Evolutionary conservation across 257 asterid genomes (phyloP).

Genomic region (Lantana camara): DNA sequence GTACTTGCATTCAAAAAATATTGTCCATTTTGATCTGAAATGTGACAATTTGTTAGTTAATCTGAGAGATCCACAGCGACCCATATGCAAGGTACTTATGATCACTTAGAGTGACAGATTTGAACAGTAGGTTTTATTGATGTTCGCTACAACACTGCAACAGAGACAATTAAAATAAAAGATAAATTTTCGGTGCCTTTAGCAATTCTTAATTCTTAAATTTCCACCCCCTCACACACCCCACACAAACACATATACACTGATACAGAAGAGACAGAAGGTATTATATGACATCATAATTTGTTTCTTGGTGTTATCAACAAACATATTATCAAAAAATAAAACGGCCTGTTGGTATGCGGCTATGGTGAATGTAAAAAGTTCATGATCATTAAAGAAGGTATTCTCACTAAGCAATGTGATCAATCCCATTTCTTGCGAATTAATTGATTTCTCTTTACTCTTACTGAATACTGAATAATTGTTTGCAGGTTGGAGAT

Average conservation of each 20-base stretch:
- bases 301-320: not conserved
- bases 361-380: not conserved
- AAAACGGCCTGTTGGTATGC: not conserved
- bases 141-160: not conserved
- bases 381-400: not conserved
- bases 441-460: conserved; percentile 9
- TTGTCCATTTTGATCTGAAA: conserved; percentile 83
- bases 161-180: not conserved
- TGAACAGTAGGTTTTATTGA: conserved; percentile 19
- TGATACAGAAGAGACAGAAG: not conserved
- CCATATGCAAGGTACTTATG: conserved; percentile 70
- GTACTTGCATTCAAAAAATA: conserved; percentile 70
- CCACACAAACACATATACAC: not conserved
- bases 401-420: not conserved
- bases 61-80: conserved; percentile 67
- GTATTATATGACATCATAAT: not conserved
- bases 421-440: not conserved
- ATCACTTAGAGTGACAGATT: conserved; percentile 12
- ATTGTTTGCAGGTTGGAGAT: conserved; percentile 63
- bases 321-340: conserved; percentile 3
- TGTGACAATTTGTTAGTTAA: conserved; percentile 77
- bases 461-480: conserved; percentile 19
- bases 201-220: conserved; percentile 16
- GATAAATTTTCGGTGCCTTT: not conserved
- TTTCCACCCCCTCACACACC: not conserved